Evolutionary conservation across 2,329 filamentous ascomycete genomes (phyloP), one percentile per base, ranked within the genome.

Genomic region (Epicoccum nigrum): DNA sequence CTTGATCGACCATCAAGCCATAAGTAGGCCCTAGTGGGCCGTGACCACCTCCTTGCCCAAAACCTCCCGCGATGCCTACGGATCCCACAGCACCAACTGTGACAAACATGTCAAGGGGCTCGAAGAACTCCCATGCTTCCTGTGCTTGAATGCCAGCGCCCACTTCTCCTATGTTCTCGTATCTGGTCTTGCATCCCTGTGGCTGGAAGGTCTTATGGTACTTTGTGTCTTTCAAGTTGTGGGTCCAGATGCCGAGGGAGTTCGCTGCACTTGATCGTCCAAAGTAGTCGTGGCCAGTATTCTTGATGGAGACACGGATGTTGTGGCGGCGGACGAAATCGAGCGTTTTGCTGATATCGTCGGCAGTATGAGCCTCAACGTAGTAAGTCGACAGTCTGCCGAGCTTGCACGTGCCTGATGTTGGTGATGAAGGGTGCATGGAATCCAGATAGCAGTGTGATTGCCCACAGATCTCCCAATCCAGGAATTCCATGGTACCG

Each of bases 31-130:
- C 77, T 31, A 85, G 63, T 5, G 81, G 81, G 9, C 78, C 80
- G 67, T 85, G 81, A 0, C 83, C 83, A 23, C 81, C 83, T 7
- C 79, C 82, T 33, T 72, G 70, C 12, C 71, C 68, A 46, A 70
- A 77, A 12, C 75, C 69, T 42, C 69, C 69, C 8, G 67, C 77
- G 61, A 82, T 72, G 11, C 82, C 83, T 8, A 85, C 81, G 4
- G 77, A 80, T 7, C 59, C 57, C 3, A 69, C 57, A 12, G 69
- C 68, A 9, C 68, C 68, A n/a, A 72, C 68, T 7, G 68, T 72
- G 42, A 71, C 69, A 20, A 68, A 59, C 64, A 72, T 68, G 12
- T 54, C 55, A 3, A 68, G 52, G 12, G 58, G 60, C 41, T 72
- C 68, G 40, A 71, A 71, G 51, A 67, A 70, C 15, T 61, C 62